Evolutionary conservation across 2,329 filamentous ascomycete genomes (phyloP), one percentile per base, ranked within the genome.

Genomic region (Dactylonectria estremocensis): DNA sequence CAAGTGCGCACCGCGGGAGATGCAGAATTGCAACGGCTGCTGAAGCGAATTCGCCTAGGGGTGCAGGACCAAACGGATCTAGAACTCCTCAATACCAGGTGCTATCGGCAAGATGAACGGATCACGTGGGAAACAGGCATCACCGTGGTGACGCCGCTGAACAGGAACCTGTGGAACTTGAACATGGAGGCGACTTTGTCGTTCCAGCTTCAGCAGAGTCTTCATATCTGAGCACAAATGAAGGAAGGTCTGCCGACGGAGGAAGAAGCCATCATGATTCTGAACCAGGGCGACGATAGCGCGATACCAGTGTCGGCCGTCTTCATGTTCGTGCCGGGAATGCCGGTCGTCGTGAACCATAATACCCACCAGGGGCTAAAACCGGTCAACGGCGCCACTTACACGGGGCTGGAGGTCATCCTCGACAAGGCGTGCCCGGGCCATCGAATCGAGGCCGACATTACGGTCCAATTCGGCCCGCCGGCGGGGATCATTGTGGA

Each of bases 321-420:
- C 13, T 3, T 45, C 43, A 45, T 45, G 43, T 45, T 8, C 43
- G 43, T 45, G 16, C 43, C 43, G 43, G 43, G 43, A 6, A 45
- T 67, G n/a, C 64, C 58, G 5, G 54, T 67, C 52, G 54, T 67
- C 8, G 28, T 60, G 2, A 49, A 60, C 57, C 31, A 60, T 3
- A 60, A 60, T 18, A 60, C 46, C 8, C 57, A 60, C 46, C 57
- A 60, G 16, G 57, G 57, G 1, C 57, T 60, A 8, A 52, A 60
- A 33, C 45, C 52, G 2, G 57, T 60, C 57, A 52, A 60, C 28
- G 57, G 57, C 0, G 57, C 57, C 18, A 52, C 31, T 33, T 52
- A 60, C 45, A 40, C 57, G 7, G 57, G 45, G 2, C 4, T 60
- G 5, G 57, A 24, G 2, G 28, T 60, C 31, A 43, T 60, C n/a